Conservation (phyloP, 2,329 filamentous ascomycete species). For the Sphaceloma murrayae region DNA sequence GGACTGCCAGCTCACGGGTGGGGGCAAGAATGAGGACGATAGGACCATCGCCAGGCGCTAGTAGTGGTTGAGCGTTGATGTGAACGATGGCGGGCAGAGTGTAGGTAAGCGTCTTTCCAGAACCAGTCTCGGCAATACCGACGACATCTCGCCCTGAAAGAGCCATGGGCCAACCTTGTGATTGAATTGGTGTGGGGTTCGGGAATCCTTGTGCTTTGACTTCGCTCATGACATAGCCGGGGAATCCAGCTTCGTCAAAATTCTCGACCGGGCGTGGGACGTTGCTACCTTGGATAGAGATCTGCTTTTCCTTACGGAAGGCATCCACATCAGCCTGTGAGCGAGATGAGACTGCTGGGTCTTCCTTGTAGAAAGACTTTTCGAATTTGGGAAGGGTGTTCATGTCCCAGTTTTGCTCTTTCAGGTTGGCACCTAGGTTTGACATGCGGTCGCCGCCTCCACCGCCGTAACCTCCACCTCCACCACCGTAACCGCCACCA, state of each 20-base stretch:
- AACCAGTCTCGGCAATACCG: constrained; percentile 98
- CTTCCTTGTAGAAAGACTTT: constrained; percentile 98
- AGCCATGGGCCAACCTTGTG: constrained; percentile 98
- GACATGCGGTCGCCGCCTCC: constrained; percentile 90
- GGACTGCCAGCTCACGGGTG: constrained; percentile 93
- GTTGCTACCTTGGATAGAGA: constrained; percentile 68
- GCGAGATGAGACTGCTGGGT: constrained; percentile 65
- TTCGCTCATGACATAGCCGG: constrained; percentile 93
- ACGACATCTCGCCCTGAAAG: constrained; percentile 96
- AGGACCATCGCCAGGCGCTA: constrained; percentile 88
- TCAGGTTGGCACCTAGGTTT: constrained; percentile 75
- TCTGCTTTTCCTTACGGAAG: constrained; percentile 77
- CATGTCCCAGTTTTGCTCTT: constrained; percentile 82
- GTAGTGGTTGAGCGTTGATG: constrained; percentile 96
- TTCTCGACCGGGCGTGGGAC: constrained; percentile 92
- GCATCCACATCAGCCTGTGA: constrained; percentile 71
- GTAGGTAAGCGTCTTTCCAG: constrained; percentile 97
- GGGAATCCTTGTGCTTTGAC: constrained; percentile 97
- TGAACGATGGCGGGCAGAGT: constrained; percentile 96
- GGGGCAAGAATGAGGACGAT: constrained; percentile 94
- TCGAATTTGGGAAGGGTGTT: constrained; percentile 84
- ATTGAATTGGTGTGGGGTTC: constrained; percentile 90
- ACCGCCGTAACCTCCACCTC: constrained; percentile 41
- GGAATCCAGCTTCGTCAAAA: constrained; percentile 96
- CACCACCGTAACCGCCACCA: constrained; percentile 26